Evolutionary conservation across 1,284 basidiomycete species (phyloP).

Genomic region (Dichomitus squalens): DNA sequence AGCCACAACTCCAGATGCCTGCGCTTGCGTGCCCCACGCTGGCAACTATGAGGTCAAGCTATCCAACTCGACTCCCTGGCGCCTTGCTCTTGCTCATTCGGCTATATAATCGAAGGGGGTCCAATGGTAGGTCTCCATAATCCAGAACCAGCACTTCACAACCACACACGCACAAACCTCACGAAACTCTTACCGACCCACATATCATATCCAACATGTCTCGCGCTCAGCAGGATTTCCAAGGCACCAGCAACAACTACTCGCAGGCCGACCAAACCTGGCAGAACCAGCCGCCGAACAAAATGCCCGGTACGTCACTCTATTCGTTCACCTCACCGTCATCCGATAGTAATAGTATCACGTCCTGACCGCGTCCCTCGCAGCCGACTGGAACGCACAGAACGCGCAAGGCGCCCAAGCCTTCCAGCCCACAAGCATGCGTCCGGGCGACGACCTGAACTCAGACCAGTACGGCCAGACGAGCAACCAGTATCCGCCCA

Average conservation of each 20-base stretch:
- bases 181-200: too few relatives aligned
- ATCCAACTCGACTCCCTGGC: too few relatives aligned
- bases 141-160: too few relatives aligned
- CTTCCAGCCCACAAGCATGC: background rate
- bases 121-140: too few relatives aligned
- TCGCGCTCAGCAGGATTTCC: background rate
- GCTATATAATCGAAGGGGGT: too few relatives aligned
- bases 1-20: too few relatives aligned
- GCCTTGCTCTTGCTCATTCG: too few relatives aligned
- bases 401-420: background rate
- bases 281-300: background rate
- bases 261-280: background rate
- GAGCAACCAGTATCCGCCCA: background rate
- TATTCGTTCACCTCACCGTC: background rate
- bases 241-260: background rate
- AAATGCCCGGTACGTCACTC: background rate
- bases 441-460: background rate
- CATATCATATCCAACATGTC: background rate
- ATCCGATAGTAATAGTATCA: too few relatives aligned
- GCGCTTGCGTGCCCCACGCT: too few relatives aligned
- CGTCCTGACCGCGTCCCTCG: background rate
- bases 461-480: background rate
- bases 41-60: too few relatives aligned
- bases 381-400: background rate
- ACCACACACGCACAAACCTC: background rate